A percentile compares a stretch with the other conserved stretches of the same genome.
phyloP scores from a whole-genome alignment of 345 rosid species.

The Gossypium ekmanianum region DNA sequence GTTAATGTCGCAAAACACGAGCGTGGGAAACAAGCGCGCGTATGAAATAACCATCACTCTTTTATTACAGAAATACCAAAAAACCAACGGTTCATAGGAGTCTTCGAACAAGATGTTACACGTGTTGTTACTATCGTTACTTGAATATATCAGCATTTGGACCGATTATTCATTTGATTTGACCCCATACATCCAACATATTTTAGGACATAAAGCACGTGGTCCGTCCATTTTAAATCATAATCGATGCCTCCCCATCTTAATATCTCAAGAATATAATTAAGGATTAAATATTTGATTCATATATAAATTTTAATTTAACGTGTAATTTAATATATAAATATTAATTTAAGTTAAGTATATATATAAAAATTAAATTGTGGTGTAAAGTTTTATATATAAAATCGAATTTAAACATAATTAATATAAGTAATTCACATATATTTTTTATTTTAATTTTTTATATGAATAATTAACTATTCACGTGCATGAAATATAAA shows the following conservation, averaged over 20 bases:
- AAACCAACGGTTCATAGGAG: conserved; percentile 1
- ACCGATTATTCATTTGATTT: not conserved
- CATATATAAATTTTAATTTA: too few relatives aligned
- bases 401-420: too few relatives aligned
- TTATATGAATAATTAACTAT: not conserved
- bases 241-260: not conserved
- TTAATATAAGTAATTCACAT: too few relatives aligned
- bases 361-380: too few relatives aligned
- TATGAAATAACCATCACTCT: not conserved
- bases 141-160: not conserved
- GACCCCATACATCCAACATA: not conserved
- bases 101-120: not conserved
- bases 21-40: conserved; percentile 4
- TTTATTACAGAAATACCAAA: not conserved
- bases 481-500: not conserved
- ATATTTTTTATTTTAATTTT: too few relatives aligned
- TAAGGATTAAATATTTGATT: too few relatives aligned
- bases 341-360: too few relatives aligned
- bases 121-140: not conserved
- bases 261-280: too few relatives aligned
- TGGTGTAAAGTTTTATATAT: too few relatives aligned
- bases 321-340: too few relatives aligned
- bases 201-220: not conserved
- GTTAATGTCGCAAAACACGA: not conserved
- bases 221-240: not conserved